Conservation (phyloP, 148 eudicot species). For the Nepenthes gracilis region DNA sequence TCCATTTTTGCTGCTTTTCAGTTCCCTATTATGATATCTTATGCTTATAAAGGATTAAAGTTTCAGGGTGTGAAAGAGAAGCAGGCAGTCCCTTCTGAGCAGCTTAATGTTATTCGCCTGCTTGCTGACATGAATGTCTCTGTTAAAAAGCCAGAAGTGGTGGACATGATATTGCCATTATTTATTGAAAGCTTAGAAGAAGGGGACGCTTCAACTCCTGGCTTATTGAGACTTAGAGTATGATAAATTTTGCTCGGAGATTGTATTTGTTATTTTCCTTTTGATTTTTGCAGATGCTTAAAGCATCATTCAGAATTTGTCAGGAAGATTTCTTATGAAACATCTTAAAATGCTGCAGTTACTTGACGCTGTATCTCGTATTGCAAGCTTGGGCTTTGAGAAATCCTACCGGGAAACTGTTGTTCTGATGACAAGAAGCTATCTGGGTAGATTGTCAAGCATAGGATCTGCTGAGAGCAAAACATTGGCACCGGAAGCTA, state of each 20-base stretch:
- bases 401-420: conserved; percentile 94
- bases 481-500: conserved; percentile 85
- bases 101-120: conserved; percentile 80
- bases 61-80: conserved; percentile 74
- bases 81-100: conserved; percentile 51
- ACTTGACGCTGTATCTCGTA: conserved; percentile 94
- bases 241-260: conserved; percentile 14
- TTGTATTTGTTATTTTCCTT: background rate
- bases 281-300: background rate
- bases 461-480: conserved; percentile 88
- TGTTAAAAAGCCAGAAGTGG: conserved; percentile 83
- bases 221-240: conserved; percentile 84
- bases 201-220: conserved; percentile 88
- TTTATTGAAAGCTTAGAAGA: conserved; percentile 93
- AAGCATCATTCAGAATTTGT: background rate
- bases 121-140: conserved; percentile 74
- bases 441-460: conserved; percentile 66
- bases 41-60: background rate
- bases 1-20: background rate
- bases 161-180: conserved; percentile 80
- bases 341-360: conserved; percentile 58
- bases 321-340: conserved; percentile 13
- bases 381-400: conserved; percentile 98
- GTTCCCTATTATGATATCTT: background rate
- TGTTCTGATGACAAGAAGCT: conserved; percentile 90